A percentile compares a stretch with the other conserved stretches of the same genome.
Conservation (phyloP, 208 protist genomes). For the Entamoeba histolytica region DNA sequence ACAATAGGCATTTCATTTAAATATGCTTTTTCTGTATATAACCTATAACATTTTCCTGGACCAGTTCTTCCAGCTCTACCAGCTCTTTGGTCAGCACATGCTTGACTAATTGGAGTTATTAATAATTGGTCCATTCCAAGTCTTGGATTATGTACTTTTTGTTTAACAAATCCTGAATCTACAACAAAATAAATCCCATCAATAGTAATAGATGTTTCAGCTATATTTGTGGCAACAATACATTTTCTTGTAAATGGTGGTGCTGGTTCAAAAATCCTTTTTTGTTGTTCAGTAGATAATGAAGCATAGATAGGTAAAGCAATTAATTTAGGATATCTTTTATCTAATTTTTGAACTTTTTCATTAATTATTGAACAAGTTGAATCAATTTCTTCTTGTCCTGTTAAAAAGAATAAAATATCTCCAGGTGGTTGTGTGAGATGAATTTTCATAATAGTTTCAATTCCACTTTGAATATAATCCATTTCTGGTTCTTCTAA, state of each 20-base stretch:
- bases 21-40: not conserved
- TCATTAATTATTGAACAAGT: slow-evolving; percentile 46
- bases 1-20: not conserved
- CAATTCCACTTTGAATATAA: slow-evolving; percentile 53
- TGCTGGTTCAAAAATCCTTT: not conserved
- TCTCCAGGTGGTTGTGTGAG: slow-evolving; percentile 64
- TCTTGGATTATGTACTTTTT: slow-evolving; percentile 8
- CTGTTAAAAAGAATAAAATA: slow-evolving; percentile 98
- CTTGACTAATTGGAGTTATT: not conserved
- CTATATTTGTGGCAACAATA: slow-evolving; percentile 27
- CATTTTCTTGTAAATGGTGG: slow-evolving; percentile 17
- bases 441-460: slow-evolving; percentile 36
- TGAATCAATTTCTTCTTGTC: slow-evolving; percentile 86
- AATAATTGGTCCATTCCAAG: slow-evolving; percentile 1
- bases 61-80: slow-evolving; percentile 6
- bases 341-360: not conserved
- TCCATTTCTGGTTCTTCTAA: slow-evolving; percentile 36
- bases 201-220: slow-evolving; percentile 27
- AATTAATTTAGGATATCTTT: not conserved
- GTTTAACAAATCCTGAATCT: slow-evolving; percentile 18
- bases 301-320: not conserved
- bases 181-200: slow-evolving; percentile 9
- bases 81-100: slow-evolving; percentile 4
- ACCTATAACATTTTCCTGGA: not conserved
- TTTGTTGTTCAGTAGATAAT: not conserved